phyloP scores from a whole-genome alignment of 1,139 yeast genomes.

The Pichia kudriavzevii region DNA sequence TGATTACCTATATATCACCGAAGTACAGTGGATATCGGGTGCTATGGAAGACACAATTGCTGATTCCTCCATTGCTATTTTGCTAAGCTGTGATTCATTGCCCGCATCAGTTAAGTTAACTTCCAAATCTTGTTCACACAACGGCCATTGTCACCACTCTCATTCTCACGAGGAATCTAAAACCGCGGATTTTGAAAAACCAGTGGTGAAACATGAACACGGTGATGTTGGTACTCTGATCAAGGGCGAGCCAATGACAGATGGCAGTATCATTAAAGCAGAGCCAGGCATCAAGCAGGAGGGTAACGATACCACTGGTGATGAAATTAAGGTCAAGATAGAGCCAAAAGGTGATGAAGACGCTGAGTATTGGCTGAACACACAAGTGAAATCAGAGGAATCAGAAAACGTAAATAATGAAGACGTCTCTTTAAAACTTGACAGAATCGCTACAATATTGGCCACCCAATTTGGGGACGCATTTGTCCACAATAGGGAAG shows the following conservation, averaged over 20 bases:
- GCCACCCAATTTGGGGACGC: constrained; percentile 86
- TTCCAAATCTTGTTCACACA: constrained; percentile 48
- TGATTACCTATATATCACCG: constrained; percentile 39
- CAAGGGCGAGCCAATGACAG: constrained; percentile 2
- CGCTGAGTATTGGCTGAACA: too few relatives aligned
- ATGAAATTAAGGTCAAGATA: neutral
- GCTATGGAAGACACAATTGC: constrained; percentile 89
- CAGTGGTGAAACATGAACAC: constrained; percentile 4
- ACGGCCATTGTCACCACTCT: too few relatives aligned
- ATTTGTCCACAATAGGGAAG: constrained; percentile 36
- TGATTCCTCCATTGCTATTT: constrained; percentile 84
- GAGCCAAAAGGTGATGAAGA: constrained; percentile 4
- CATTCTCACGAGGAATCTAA: constrained; percentile 17
- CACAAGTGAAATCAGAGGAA: neutral
- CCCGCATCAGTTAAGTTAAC: constrained; percentile 91
- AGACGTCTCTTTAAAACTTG: too few relatives aligned
- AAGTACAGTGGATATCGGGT: constrained; percentile 89
- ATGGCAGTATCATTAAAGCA: neutral
- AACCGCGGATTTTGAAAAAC: constrained; percentile 3
- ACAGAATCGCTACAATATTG: constrained; percentile 56
- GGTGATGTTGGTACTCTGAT: constrained; percentile 1
- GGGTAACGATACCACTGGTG: neutral
- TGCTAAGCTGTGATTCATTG: constrained; percentile 86
- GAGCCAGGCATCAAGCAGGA: neutral
- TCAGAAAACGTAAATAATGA: neutral